Evolutionary conservation across 768 basidiomycete genomes (phyloP), one percentile per base, ranked within the genome.

Genomic region (Cystofilobasidium macerans): DNA sequence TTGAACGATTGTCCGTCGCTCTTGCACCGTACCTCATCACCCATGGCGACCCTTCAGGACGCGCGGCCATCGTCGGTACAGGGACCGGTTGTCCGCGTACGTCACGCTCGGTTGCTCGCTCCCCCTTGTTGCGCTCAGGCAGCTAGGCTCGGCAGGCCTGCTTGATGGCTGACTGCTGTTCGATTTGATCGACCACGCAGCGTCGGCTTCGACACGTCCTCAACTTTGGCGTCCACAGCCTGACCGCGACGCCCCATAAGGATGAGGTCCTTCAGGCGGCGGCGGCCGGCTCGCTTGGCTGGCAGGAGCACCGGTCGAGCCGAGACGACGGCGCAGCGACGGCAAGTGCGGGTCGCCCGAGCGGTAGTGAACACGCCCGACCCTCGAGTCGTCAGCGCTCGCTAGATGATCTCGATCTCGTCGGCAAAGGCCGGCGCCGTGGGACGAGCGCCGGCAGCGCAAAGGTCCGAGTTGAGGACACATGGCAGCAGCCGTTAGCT

Each of bases 351-450:
- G 24, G 40, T 60, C 24, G 58, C 3, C n/a, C 9, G 57, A 38
- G 40, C 36, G 36, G 35, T 38, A n/a, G 22, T 7, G 40, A n/a
- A 22, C 24, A 45, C n/a, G 26, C n/a, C n/a, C n/a, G n/a, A n/a
- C n/a, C n/a, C n/a, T n/a, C n/a, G n/a, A n/a, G n/a, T n/a, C n/a
- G n/a, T n/a, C 36, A 28, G 35, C 18, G 18, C 22, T 38, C 65
- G 12, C 53, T 62, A 3, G 67, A 68, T 33, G 67, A 68, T 40
- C 62, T 68, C 20, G 67, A 68, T 30, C 61, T 64, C 35, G 57
- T 30, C 12, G 32, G 0, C 13, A 47, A 33, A 40, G 48, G 28
- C 20, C 24, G 36, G 22, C 42, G 36, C 32, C n/a, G 61, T 5
- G 42, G 61, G 12, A n/a, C 35, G 11, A 62, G 61, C 32, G 43